phyloP scores from a whole-genome alignment of 208 protist species.

The Leishmania lainsoni region DNA sequence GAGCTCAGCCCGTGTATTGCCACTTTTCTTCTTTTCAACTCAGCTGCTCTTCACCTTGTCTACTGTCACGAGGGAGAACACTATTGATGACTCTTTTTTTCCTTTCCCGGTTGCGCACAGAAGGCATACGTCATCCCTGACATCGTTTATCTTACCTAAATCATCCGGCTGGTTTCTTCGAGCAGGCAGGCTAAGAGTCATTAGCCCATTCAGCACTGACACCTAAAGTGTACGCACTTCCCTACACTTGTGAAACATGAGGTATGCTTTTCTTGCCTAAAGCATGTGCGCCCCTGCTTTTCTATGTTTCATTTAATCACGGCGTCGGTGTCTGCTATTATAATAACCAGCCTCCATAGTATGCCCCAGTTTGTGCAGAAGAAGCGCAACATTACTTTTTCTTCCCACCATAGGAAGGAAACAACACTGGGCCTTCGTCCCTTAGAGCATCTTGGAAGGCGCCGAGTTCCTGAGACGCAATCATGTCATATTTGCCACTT shows the following conservation, averaged over 20 bases:
- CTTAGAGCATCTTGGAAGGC: not conserved
- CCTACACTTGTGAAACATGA: not conserved
- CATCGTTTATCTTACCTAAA: not conserved
- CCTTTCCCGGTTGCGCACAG: not conserved
- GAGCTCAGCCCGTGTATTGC: not conserved
- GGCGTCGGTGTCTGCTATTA: not conserved
- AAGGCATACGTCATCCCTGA: not conserved
- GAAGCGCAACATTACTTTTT: not conserved
- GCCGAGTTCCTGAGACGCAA: not conserved
- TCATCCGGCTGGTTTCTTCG: not conserved
- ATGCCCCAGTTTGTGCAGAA: not conserved
- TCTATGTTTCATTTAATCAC: not conserved
- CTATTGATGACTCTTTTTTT: not conserved
- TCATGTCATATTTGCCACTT: not conserved
- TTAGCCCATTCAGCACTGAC: not conserved
- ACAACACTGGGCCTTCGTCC: not conserved
- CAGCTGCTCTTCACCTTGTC: not conserved
- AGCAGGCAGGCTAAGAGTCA: not conserved
- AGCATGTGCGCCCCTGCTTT: not conserved
- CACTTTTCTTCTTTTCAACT: not conserved
- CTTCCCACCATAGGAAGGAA: not conserved
- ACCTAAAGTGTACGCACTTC: not conserved
- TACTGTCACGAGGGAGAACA: not conserved
- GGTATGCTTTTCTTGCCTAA: not conserved
- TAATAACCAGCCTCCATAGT: not conserved